These are phyloP conservation scores for Phialemoniopsis sp. DNA, from an alignment of 2,329 filamentous ascomycete species.

Conservation along the genomic window DNA sequence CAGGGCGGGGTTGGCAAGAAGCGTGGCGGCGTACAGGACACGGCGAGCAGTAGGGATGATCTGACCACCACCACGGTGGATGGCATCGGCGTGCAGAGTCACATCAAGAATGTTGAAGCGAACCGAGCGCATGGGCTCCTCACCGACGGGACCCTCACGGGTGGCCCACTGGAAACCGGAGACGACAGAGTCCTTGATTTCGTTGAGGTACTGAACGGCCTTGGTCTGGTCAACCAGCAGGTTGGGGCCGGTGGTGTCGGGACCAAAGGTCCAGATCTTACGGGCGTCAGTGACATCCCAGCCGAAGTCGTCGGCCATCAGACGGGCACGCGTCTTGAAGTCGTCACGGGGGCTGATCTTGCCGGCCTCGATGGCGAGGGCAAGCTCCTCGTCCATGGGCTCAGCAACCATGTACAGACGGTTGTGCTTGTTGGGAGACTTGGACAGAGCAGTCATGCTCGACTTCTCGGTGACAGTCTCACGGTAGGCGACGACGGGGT, in stretches of 20 bases:
- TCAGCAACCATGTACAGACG: slow-evolving; percentile 95
- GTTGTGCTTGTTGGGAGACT: slow-evolving; percentile 99
- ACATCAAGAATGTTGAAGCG: slow-evolving; percentile 99
- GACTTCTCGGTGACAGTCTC: slow-evolving; percentile 85
- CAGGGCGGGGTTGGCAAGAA: slow-evolving; percentile 87
- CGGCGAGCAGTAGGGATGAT: slow-evolving; percentile 97
- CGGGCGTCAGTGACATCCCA: slow-evolving; percentile 99
- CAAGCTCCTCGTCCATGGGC: slow-evolving; percentile 88
- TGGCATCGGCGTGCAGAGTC: slow-evolving; percentile 98
- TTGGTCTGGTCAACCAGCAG: slow-evolving; percentile 99
- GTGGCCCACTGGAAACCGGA: slow-evolving; percentile 99
- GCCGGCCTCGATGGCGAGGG: slow-evolving; percentile 83
- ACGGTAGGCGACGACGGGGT: slow-evolving; percentile 98
- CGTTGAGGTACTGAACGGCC: slow-evolving; percentile 99
- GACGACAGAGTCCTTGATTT: slow-evolving; percentile 99
- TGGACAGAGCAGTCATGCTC: slow-evolving; percentile 94
- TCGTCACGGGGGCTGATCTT: slow-evolving; percentile 95
- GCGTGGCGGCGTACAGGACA: slow-evolving; percentile 89
- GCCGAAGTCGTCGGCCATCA: slow-evolving; percentile 93
- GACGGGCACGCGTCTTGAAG: slow-evolving; percentile 96
- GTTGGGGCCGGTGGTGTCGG: slow-evolving; percentile 96
- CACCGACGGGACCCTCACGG: slow-evolving; percentile 93
- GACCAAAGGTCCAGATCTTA: slow-evolving; percentile 99
- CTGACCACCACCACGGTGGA: slow-evolving; percentile 99
- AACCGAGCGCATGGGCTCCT: slow-evolving; percentile 96